Base-by-base conservation (phyloP, 306 rosid genomes). In the Ceratonia siliqua region DNA sequence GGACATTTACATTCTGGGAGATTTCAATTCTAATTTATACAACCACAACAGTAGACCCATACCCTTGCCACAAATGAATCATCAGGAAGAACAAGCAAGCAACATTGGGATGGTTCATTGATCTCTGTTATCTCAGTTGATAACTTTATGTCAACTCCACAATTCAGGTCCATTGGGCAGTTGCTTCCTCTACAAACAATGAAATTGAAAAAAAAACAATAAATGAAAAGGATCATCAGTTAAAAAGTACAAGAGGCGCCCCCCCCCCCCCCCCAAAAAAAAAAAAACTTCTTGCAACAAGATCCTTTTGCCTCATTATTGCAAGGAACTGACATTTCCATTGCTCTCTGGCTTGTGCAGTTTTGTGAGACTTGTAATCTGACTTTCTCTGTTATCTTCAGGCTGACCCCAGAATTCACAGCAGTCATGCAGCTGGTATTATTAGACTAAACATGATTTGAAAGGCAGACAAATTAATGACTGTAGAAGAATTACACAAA, bases 41-140 rank as follows among this genome's bases (percentile, higher is more conserved):
- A 11, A 43, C 10, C 24, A 9, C 38, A 11, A 43, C 10, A 43
- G 53, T 65, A 22, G 28, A 28, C 7, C 33, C 62, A 20, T 70
- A 54, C 69, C 77, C 56, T 59, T 57, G 30, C 46, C 17, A 57
- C 25, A 20, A 28, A 28, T 41, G 67, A 38, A 38, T 56, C 36
- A 56, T 72, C 28, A 56, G 67, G 76, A 41, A 72, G 67, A 11
- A 56, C 56, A 48, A 72, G 56, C 33, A 41, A 8, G 30, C 50
- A 43, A 67, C 67, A 72, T 39, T 56, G 66, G n/a, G 76, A 56
- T 25, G 76, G 54, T 2, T 72, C 32, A 72, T 25, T 72, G 38
- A 56, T 72, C 67, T 72, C 67, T 39, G 39, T 18, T 14, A 54
- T 39, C 50, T 54, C 59, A 38, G 6, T 43, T 33, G 63, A 49